Conservation (phyloP, 78 protist genomes). For the Pelomyxa schiedti region DNA sequence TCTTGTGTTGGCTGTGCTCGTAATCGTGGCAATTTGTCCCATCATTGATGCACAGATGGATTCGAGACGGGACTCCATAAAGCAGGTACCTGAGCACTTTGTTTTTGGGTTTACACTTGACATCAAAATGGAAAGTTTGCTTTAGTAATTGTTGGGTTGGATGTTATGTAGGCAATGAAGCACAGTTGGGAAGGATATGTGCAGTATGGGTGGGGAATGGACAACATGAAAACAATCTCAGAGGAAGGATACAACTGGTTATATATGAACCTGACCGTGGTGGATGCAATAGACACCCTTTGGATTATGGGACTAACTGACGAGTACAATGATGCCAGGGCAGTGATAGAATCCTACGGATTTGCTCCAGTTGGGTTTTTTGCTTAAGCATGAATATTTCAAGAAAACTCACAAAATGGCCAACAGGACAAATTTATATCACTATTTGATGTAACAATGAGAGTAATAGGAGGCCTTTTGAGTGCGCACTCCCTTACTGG, state of each 20-base stretch:
- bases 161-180: too few relatives aligned
- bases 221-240: background rate
- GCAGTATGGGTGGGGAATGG: background rate
- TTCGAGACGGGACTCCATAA: too few relatives aligned
- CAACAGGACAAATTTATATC: slow-evolving; percentile 7
- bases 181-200: background rate
- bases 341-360: background rate
- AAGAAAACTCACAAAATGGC: too few relatives aligned
- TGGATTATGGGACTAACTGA: background rate
- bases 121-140: too few relatives aligned
- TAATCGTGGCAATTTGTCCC: too few relatives aligned
- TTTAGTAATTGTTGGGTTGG: too few relatives aligned
- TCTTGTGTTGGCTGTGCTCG: too few relatives aligned
- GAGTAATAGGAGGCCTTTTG: slow-evolving; percentile 70
- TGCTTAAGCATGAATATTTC: too few relatives aligned
- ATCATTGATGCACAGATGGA: too few relatives aligned
- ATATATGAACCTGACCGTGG: background rate
- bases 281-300: background rate
- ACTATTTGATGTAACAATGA: slow-evolving; percentile 74
- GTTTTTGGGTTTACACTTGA: too few relatives aligned
- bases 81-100: too few relatives aligned
- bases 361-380: background rate
- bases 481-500: slow-evolving; percentile 55
- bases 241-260: background rate
- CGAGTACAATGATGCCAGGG: background rate